Percentiles rank a stretch among this genome's conserved stretches.
Conservation (phyloP, 163 green algal genomes). For the Volvox carteri region DNA sequence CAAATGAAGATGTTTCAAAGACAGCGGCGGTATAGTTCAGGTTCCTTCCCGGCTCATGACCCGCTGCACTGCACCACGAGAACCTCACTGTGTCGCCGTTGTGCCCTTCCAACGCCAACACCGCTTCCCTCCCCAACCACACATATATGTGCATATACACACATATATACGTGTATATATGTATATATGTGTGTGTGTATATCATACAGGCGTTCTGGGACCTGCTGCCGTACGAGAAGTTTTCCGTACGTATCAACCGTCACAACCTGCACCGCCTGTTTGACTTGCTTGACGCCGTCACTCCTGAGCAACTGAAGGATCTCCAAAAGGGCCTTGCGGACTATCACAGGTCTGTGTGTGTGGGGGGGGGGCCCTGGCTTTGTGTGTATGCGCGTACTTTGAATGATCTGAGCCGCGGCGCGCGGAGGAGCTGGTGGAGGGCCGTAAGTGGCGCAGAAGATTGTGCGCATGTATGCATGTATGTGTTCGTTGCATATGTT, state of each 20-base stretch:
- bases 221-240: constrained; percentile 54
- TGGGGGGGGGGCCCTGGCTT: too few relatives aligned
- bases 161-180: too few relatives aligned
- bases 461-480: too few relatives aligned
- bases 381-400: neutral
- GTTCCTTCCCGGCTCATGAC: neutral
- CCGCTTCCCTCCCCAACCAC: too few relatives aligned
- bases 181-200: neutral
- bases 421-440: too few relatives aligned
- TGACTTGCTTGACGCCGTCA: constrained; percentile 43
- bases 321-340: constrained; percentile 47
- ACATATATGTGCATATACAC: too few relatives aligned
- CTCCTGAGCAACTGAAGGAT: constrained; percentile 6
- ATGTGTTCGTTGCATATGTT: too few relatives aligned
- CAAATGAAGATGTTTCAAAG: too few relatives aligned
- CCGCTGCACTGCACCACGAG: neutral
- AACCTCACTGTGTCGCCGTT: neutral
- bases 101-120: neutral
- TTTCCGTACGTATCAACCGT: constrained; percentile 44
- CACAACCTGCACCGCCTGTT: constrained; percentile 53
- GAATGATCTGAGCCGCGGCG: neutral
- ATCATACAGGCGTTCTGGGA: constrained; percentile 34
- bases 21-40: neutral
- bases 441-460: too few relatives aligned
- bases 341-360: constrained; percentile 7